phyloP scores from a whole-genome alignment of 306 rosid genomes.

The Spatholobus suberectus region DNA sequence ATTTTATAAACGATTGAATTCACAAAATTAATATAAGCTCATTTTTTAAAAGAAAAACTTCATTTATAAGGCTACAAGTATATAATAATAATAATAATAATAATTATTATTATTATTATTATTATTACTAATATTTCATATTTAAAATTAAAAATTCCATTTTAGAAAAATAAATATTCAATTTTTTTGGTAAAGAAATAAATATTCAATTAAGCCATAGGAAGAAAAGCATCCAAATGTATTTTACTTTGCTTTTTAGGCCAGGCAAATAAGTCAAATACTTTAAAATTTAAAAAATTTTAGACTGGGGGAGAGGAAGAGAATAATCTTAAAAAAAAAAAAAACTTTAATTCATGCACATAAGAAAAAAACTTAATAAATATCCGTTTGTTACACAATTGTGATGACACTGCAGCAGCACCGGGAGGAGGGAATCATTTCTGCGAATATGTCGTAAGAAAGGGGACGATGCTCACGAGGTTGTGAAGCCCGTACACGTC shows the following conservation, averaged over 20 bases:
- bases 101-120: no score
- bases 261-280: not conserved
- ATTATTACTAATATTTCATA: no score
- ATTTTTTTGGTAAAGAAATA: no score
- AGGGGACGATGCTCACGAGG: conserved; percentile 23
- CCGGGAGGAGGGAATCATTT: conserved; percentile 9
- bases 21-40: no score
- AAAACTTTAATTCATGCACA: not conserved
- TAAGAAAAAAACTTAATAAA: not conserved
- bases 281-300: no score
- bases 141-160: no score
- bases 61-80: no score
- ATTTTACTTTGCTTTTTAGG: not conserved
- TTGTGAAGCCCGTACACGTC: not conserved
- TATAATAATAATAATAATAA: no score
- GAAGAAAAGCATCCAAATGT: not conserved
- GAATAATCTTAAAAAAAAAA: not conserved
- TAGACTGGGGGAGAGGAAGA: not conserved
- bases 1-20: no score
- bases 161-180: no score
- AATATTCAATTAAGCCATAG: not conserved
- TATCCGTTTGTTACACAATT: not conserved
- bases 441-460: conserved; percentile 19
- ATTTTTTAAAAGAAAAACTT: no score
- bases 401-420: not conserved